Evolutionary conservation across 176 grass and related monocot genomes (phyloP).

Genomic region (Raddia distichophylla): DNA sequence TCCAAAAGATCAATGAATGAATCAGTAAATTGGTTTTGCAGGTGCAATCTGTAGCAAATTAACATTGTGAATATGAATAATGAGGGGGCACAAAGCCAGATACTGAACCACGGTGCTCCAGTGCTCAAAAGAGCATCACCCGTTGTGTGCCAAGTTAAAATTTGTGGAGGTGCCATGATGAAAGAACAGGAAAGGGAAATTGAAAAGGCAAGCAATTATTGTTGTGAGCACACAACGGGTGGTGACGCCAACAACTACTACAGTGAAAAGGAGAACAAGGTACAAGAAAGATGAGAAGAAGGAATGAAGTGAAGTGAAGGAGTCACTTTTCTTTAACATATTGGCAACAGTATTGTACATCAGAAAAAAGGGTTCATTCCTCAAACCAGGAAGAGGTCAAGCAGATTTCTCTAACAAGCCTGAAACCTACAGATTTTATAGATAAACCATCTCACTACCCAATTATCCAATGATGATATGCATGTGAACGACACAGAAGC

Average conservation of each 20-base stretch:
- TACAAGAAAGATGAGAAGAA: constrained; percentile 25
- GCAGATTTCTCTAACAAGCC: constrained; percentile 7
- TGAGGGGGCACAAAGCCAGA: not conserved
- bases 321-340: constrained; percentile 33
- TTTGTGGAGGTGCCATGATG: constrained; percentile 17
- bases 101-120: too few relatives aligned
- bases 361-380: constrained; percentile 14
- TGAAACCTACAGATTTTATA: not conserved
- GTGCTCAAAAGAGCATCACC: too few relatives aligned
- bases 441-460: not conserved
- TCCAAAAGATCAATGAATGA: not conserved
- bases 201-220: constrained; percentile 22
- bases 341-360: constrained; percentile 21
- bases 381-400: constrained; percentile 16
- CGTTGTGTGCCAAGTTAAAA: not conserved
- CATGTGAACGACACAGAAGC: not conserved
- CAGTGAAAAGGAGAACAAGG: constrained; percentile 25
- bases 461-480: not conserved
- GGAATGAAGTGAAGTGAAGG: constrained; percentile 43
- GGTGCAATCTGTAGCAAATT: not conserved
- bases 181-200: not conserved
- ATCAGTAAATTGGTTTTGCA: not conserved
- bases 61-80: not conserved
- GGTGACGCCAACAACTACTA: constrained; percentile 18
- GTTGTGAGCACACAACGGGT: not conserved